phyloP scores from a whole-genome alignment of 2,329 filamentous ascomycete genomes.

The Epichloe sibirici region DNA sequence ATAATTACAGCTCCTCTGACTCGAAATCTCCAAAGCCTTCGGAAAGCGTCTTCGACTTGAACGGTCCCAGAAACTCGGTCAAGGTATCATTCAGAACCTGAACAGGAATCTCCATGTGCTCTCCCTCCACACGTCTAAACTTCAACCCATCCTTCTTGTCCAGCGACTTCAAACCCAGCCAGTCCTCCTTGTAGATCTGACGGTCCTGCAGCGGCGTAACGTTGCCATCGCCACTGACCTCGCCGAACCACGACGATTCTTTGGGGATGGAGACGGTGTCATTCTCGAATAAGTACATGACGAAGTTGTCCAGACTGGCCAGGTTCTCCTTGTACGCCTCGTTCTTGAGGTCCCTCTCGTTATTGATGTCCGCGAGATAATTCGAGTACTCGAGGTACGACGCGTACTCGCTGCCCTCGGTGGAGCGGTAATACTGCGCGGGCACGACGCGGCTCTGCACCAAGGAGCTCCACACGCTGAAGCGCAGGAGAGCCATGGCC shows the following conservation, averaged over 20 bases:
- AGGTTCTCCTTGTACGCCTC: slow-evolving; percentile 60
- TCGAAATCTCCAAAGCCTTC: slow-evolving; percentile 11
- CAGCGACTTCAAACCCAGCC: slow-evolving; percentile 72
- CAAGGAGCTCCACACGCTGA: slow-evolving; percentile 67
- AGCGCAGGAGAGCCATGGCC: slow-evolving; percentile 64
- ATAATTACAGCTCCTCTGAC: slow-evolving; percentile 25
- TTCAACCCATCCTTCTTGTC: slow-evolving; percentile 68
- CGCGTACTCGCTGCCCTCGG: slow-evolving; percentile 45
- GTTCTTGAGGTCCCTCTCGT: slow-evolving; percentile 71
- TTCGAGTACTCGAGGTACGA: slow-evolving; percentile 70
- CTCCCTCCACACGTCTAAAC: slow-evolving; percentile 61
- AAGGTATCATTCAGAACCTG: slow-evolving; percentile 56
- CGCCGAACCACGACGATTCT: slow-evolving; percentile 82
- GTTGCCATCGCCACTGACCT: slow-evolving; percentile 58
- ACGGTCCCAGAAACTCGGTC: slow-evolving; percentile 50
- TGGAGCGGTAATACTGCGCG: slow-evolving; percentile 86
- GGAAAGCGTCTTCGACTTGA: slow-evolving; percentile 23
- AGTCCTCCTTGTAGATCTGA: slow-evolving; percentile 75
- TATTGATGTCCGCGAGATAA: slow-evolving; percentile 93
- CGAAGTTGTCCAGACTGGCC: slow-evolving; percentile 58
- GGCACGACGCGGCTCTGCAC: slow-evolving; percentile 76
- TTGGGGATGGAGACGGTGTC: slow-evolving; percentile 82
- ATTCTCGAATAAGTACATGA: slow-evolving; percentile 81
- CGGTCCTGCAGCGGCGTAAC: slow-evolving; percentile 57
- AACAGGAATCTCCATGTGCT: slow-evolving; percentile 71